phyloP scores from a whole-genome alignment of 2,329 filamentous ascomycete species.

The Botrytis fabae region DNA sequence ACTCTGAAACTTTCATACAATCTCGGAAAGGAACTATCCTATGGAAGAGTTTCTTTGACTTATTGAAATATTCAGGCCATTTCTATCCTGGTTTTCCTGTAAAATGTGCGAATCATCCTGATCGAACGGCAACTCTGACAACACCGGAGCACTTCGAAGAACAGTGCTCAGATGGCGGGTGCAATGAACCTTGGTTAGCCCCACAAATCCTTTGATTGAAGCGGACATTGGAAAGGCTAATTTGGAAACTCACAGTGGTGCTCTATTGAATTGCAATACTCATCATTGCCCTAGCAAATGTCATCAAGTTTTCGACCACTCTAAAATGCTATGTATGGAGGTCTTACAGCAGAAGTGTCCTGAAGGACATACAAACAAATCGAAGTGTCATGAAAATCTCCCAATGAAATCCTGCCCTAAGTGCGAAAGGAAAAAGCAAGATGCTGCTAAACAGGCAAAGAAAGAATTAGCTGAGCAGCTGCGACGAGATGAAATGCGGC shows the following conservation, averaged over 20 bases:
- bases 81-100: constrained; percentile 63
- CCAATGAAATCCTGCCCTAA: constrained; percentile 45
- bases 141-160: constrained; percentile 58
- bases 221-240: constrained; percentile 24
- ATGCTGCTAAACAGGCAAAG: constrained; percentile 45
- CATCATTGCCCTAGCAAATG: constrained; percentile 63
- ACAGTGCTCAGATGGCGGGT: constrained; percentile 70
- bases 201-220: not conserved
- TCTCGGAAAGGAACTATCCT: constrained; percentile 56
- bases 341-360: constrained; percentile 51
- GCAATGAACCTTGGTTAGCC: constrained; percentile 60
- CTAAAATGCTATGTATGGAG: constrained; percentile 50
- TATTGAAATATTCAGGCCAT: constrained; percentile 52
- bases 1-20: constrained; percentile 64
- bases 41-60: constrained; percentile 60
- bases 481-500: constrained; percentile 27
- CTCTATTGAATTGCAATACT: constrained; percentile 53
- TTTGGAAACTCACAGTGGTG: constrained; percentile 44
- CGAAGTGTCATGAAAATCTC: constrained; percentile 48
- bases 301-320: constrained; percentile 59
- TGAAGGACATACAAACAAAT: constrained; percentile 50
- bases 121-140: constrained; percentile 49
- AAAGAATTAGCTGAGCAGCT: constrained; percentile 31
- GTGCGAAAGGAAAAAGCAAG: constrained; percentile 54
- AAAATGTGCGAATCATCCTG: constrained; percentile 59